Evolutionary conservation across 306 rosid species (phyloP), one percentile per base, ranked within the genome.

Genomic region (Rosa multiflora): DNA sequence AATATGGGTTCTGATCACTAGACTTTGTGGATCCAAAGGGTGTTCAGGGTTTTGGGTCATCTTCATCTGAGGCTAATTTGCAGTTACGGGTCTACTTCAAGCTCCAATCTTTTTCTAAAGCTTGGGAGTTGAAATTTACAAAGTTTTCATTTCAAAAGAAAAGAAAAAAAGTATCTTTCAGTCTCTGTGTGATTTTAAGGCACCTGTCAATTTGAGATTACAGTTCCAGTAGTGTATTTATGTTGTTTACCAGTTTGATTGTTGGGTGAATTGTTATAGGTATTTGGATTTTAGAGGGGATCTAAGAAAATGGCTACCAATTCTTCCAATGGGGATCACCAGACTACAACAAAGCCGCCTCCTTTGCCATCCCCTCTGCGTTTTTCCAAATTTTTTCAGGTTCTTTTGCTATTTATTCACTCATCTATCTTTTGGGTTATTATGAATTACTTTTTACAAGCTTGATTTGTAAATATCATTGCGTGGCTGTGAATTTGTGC

Each of bases 281-380:
- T 70, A 18, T 81, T 12, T 78, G 77, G 76, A 74, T 43, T 81
- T 72, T 4, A 48, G 73, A 75, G 82, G 63, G 77, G 83, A 87
- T 82, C 88, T 71, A 20, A 39, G 76, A 55, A 74, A 26, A 92
- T 92, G 94, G 94, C 97, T 7, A 63, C 80, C 20, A 86, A 88
- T 84, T 76, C 89, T 74, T 79, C 97, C 46, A 83, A 94, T 83
- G 97, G 89, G 71, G 87, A 79, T 55, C 78, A 78, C 49, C 66
- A 72, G 75, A 61, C 80, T 76, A 32, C 89, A 43, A 5, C 85
- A 40, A 94, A 92, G 85, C 81, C 82, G 74, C 97, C 98, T 59
- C 97, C 97, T 26, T 21, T 68, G 84, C 98, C 98, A 61, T 94
- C 98, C 75, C 97, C 97, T 42, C 49, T 92, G 89, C 94, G 98